Evolutionary conservation across 208 protist species (phyloP).

Genomic region (Leishmania amazonensis): DNA sequence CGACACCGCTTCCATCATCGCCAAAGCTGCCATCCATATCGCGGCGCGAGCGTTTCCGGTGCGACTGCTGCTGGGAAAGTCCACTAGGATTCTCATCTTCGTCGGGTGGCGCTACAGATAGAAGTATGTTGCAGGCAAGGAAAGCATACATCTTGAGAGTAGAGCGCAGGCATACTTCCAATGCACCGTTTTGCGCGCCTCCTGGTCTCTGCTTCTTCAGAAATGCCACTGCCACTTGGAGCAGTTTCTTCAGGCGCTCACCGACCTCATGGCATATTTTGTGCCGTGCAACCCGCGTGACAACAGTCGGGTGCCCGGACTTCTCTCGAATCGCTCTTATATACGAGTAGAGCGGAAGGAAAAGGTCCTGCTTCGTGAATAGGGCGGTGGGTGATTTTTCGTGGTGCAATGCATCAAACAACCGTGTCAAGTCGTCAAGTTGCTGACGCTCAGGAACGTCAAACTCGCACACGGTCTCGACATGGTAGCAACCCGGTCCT

Average conservation of each 20-base stretch:
- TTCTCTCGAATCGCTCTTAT: constrained; percentile 70
- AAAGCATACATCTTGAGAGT: constrained; percentile 91
- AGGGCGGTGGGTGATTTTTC: constrained; percentile 87
- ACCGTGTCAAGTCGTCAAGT: constrained; percentile 76
- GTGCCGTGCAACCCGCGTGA: constrained; percentile 68
- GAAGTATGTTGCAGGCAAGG: constrained; percentile 69
- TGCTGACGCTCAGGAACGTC: constrained; percentile 72
- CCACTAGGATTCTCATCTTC: constrained; percentile 46
- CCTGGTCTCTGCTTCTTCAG: constrained; percentile 41
- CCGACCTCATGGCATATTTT: constrained; percentile 91
- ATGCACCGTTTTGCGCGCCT: constrained; percentile 31
- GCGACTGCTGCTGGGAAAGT: constrained; percentile 34
- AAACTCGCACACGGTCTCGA: constrained; percentile 66
- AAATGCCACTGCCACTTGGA: constrained; percentile 73
- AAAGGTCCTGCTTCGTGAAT: constrained; percentile 74
- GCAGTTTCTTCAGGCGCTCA: constrained; percentile 83
- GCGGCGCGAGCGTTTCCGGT: constrained; percentile 42
- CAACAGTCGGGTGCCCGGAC: constrained; percentile 10
- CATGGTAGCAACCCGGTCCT: constrained; percentile 52
- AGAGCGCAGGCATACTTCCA: constrained; percentile 73
- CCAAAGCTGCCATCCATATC: constrained; percentile 69
- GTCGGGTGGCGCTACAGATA: constrained; percentile 48
- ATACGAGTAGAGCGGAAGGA: constrained; percentile 72
- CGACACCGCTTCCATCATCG: constrained; percentile 87
- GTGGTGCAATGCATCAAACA: constrained; percentile 78